Conservation (phyloP, 345 rosid genomes). For the Reutealis trisperma region DNA sequence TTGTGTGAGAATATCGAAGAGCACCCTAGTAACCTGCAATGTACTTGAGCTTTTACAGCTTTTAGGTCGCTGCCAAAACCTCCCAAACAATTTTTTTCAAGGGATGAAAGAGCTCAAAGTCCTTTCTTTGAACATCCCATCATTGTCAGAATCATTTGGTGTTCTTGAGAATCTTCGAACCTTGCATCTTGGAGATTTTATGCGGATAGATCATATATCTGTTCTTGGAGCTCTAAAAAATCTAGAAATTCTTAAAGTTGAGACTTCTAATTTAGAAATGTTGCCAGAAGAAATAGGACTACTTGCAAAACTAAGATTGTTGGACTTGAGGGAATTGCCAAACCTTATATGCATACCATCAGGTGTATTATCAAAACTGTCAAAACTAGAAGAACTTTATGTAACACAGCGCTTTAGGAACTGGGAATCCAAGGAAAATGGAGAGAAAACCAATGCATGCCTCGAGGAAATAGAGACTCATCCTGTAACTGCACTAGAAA, state of each 20-base stretch:
- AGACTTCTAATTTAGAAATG: background rate
- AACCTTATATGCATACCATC: background rate
- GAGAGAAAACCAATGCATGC: background rate
- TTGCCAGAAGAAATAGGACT: background rate
- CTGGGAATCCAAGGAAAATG: background rate
- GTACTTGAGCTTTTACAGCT: slow-evolving; percentile 8
- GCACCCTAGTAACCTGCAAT: slow-evolving; percentile 1
- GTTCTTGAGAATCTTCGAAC: slow-evolving; percentile 14
- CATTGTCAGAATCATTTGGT: slow-evolving; percentile 18
- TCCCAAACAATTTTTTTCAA: slow-evolving; percentile 20
- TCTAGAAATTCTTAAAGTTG: background rate
- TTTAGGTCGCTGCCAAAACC: fast-evolving
- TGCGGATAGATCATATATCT: background rate
- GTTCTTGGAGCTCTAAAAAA: background rate
- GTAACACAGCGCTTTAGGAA: background rate
- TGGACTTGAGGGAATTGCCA: background rate
- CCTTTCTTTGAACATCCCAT: slow-evolving; percentile 7
- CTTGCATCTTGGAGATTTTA: background rate
- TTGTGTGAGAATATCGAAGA: background rate
- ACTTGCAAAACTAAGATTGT: background rate
- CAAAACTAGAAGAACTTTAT: background rate
- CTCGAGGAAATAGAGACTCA: background rate
- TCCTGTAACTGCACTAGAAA: background rate
- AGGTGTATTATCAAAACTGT: background rate
- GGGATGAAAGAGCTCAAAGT: slow-evolving; percentile 25